Conservation (phyloP, 805 yeast genomes). For the Hanseniaspora singularis region DNA sequence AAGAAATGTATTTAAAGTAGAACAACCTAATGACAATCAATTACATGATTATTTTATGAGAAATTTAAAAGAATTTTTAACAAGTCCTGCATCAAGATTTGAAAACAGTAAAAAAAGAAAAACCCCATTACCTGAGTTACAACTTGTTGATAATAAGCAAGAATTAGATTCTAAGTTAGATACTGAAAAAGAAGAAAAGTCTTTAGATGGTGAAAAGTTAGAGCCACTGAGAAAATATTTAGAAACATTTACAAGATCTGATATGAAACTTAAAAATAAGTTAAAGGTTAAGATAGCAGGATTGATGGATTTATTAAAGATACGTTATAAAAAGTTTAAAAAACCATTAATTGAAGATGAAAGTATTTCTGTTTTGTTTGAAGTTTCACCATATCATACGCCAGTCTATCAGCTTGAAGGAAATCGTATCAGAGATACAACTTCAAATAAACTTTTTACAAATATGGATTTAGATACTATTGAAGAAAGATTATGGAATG, state of each 20-base stretch:
- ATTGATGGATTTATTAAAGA: conserved; percentile 79
- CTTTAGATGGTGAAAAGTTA: neutral
- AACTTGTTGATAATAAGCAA: conserved; percentile 25
- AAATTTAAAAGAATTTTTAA: conserved; percentile 40
- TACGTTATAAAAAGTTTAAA: conserved; percentile 74
- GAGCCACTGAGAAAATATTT: conserved; percentile 30
- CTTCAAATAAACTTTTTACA: conserved; percentile 58
- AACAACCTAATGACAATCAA: conserved; percentile 38
- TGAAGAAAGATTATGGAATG: conserved; percentile 95
- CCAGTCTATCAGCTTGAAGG: conserved; percentile 42
- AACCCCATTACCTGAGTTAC: conserved; percentile 32
- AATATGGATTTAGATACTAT: conserved; percentile 91
- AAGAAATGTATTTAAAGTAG: conserved; percentile 35
- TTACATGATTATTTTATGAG: conserved; percentile 46
- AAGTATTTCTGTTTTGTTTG: conserved; percentile 63
- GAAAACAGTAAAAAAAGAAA: conserved; percentile 45
- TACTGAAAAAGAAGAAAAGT: conserved; percentile 24
- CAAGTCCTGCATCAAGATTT: conserved; percentile 59
- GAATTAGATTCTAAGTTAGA: conserved; percentile 19
- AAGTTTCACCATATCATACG: conserved; percentile 34
- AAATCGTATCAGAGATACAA: conserved; percentile 68
- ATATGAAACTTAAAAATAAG: conserved; percentile 72
- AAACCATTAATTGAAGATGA: conserved; percentile 82
- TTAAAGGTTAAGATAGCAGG: conserved; percentile 77
- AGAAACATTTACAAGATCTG: conserved; percentile 43